Evolutionary conservation across 2,329 filamentous ascomycete genomes (phyloP).

Genomic region (Cytospora paraplurivora): DNA sequence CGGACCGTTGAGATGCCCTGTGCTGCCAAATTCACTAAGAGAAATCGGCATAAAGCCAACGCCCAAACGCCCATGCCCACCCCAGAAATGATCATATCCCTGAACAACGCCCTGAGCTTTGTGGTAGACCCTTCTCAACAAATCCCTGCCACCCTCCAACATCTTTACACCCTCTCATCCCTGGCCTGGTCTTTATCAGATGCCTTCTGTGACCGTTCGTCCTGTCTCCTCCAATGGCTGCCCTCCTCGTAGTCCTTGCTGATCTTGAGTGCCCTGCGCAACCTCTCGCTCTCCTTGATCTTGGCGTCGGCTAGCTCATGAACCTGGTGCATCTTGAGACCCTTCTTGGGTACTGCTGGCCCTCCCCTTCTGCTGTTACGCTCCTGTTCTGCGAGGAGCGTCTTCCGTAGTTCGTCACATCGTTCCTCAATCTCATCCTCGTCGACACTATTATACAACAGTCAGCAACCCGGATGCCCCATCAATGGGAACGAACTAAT

Average conservation of each 20-base stretch:
- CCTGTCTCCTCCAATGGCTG: constrained; percentile 81
- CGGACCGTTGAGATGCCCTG: background rate
- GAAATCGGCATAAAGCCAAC: background rate
- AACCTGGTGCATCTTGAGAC: constrained; percentile 88
- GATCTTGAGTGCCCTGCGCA: constrained; percentile 85
- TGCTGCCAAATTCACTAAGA: background rate
- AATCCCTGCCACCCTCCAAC: background rate
- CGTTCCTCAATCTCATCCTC: constrained; percentile 89
- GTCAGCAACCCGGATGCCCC: constrained; percentile 23
- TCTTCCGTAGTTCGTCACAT: constrained; percentile 67
- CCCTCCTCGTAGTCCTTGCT: constrained; percentile 84
- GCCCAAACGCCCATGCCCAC: constrained; percentile 10
- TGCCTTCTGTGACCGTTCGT: constrained; percentile 62
- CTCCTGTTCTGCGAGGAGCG: constrained; percentile 60
- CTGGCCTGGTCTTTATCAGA: constrained; percentile 43
- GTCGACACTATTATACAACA: constrained; percentile 57
- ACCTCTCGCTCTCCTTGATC: constrained; percentile 88
- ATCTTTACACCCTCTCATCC: constrained; percentile 25
- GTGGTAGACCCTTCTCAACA: background rate
- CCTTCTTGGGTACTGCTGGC: constrained; percentile 45
- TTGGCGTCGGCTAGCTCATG: constrained; percentile 96
- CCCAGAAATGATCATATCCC: background rate
- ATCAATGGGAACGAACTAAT: background rate
- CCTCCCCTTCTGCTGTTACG: constrained; percentile 41
- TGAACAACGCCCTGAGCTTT: background rate